phyloP scores from a whole-genome alignment of 441 rosid species.

The Populus hybrid region DNA sequence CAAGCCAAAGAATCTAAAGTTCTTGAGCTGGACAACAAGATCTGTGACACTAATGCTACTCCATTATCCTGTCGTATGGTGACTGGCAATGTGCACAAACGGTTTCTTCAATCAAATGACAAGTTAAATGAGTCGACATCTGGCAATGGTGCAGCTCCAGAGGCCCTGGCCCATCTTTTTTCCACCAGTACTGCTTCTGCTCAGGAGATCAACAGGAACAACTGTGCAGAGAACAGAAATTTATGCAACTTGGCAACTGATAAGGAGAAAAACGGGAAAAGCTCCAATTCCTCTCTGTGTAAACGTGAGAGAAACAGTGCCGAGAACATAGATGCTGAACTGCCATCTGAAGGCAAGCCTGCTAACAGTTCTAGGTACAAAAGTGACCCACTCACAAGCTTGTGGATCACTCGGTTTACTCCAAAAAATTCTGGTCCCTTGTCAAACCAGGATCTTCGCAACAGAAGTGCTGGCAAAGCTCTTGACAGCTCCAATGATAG shows the following conservation, averaged over 20 bases:
- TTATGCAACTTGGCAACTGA: conserved; percentile 23
- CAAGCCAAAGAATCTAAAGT: conserved; percentile 17
- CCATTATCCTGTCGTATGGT: conserved; percentile 36
- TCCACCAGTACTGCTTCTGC: conserved; percentile 23
- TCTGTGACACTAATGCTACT: conserved; percentile 36
- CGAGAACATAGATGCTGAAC: conserved; percentile 31
- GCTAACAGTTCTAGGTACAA: conserved; percentile 27
- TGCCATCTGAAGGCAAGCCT: conserved; percentile 37
- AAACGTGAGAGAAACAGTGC: conserved; percentile 31
- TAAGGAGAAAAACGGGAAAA: conserved; percentile 35
- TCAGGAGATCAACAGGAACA: conserved; percentile 24
- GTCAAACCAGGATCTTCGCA: conserved; percentile 19
- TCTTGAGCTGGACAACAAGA: conserved; percentile 26
- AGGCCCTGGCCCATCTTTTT: conserved; percentile 28
- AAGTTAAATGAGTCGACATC: conserved; percentile 31
- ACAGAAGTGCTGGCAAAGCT: conserved; percentile 14
- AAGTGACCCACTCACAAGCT: conserved; percentile 48
- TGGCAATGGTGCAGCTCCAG: conserved; percentile 28
- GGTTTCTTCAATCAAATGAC: conserved; percentile 31
- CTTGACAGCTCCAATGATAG: conserved; percentile 27
- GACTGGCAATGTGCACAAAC: conserved; percentile 34
- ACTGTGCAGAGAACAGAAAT: conserved; percentile 30
- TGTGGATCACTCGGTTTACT: conserved; percentile 77
- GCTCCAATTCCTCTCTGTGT: conserved; percentile 34
- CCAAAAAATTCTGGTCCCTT: conserved; percentile 33